Evolutionary conservation across 768 basidiomycete species (phyloP).

Genomic region (Sporobolomyces pararoseus): DNA sequence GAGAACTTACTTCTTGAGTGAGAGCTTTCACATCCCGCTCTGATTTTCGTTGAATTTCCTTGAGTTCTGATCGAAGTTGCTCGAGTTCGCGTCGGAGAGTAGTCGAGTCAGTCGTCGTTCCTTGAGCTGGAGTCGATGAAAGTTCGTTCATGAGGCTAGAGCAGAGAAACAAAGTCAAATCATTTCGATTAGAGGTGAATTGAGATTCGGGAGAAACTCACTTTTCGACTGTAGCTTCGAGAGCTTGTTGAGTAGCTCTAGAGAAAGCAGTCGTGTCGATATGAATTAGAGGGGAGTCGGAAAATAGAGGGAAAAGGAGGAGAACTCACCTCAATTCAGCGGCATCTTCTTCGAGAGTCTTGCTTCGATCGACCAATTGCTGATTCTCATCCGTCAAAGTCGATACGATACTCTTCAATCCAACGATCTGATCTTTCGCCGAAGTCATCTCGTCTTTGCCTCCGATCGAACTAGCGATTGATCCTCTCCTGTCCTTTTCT

Average conservation of each 20-base stretch:
- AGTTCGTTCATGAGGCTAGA: slow-evolving; percentile 39
- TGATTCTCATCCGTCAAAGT: slow-evolving; percentile 82
- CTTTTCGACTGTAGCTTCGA: slow-evolving; percentile 72
- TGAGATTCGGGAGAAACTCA: slow-evolving; percentile 49
- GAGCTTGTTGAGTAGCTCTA: slow-evolving; percentile 64
- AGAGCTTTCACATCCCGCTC: slow-evolving; percentile 63
- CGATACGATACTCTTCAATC: slow-evolving; percentile 83
- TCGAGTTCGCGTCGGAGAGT: slow-evolving; percentile 55
- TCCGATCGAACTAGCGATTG: slow-evolving; percentile 23
- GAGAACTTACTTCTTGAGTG: slow-evolving; percentile 61
- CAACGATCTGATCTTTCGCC: slow-evolving; percentile 65
- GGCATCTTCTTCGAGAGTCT: slow-evolving; percentile 61
- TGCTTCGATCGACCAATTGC: slow-evolving; percentile 72
- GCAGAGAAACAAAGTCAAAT: background rate
- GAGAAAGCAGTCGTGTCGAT: background rate
- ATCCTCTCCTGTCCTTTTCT: slow-evolving; percentile 1
- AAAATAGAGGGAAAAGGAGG: background rate
- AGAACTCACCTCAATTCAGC: slow-evolving; percentile 63
- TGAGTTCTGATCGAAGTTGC: slow-evolving; percentile 38
- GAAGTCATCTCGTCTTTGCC: slow-evolving; percentile 42
- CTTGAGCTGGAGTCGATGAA: slow-evolving; percentile 50
- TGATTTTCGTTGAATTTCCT: slow-evolving; percentile 43
- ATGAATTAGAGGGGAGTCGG: background rate
- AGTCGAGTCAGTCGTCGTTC: slow-evolving; percentile 44
- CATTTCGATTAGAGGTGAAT: background rate